Base-by-base conservation (phyloP, 2,329 filamentous ascomycete genomes). In the Hirsutella rhossiliensis region DNA sequence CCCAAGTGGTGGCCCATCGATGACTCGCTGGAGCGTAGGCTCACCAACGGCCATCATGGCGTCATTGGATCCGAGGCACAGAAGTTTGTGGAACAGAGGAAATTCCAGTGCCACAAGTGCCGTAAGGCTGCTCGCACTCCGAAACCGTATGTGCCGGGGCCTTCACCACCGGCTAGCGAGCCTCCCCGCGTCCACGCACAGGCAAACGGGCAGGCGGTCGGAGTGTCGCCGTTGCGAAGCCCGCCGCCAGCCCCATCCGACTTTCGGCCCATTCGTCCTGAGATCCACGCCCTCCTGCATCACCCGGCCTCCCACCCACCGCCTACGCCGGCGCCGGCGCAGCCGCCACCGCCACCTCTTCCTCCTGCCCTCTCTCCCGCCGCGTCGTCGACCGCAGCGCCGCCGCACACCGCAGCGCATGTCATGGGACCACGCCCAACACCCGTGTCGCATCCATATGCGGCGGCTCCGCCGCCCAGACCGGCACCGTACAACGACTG, bases 71-170 rank as follows among this genome's bases (percentile, higher is more conserved):
- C 65, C n/a, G 75, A 79, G 54, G 75, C 73, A 7, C 68, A 71
- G 53, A 76, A 72, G 56, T 79, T 78, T 54, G 65, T 77, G 38
- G 71, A 75, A 43, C 76, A 80, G 51, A 67, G 73, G 28, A 73
- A 71, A 48, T 82, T 78, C 50, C 82, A 87, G 60, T 89, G 84
- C 54, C 84, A 89, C 62, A 84, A 86, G 59, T 89, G 84, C 56
- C 73, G 69, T 50, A 81, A 76, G 56, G 59, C 62, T 28, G 72
- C 72, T 45, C 69, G 67, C 23, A 66, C 70, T 43, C 65, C 72
- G 50, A 54, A 54, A 20, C 49, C 57, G 11, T 55, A 58, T 17
- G 45, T 46, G 11, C 47, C 51, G 37, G 49, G 45, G 28, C 50
- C 49, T 32, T 52, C 54, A 17, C 47, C 55, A 18, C 43, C 50